Evolutionary conservation across 805 yeast species (phyloP), one percentile per base, ranked within the genome.

Genomic region (Candida andamanensis): DNA sequence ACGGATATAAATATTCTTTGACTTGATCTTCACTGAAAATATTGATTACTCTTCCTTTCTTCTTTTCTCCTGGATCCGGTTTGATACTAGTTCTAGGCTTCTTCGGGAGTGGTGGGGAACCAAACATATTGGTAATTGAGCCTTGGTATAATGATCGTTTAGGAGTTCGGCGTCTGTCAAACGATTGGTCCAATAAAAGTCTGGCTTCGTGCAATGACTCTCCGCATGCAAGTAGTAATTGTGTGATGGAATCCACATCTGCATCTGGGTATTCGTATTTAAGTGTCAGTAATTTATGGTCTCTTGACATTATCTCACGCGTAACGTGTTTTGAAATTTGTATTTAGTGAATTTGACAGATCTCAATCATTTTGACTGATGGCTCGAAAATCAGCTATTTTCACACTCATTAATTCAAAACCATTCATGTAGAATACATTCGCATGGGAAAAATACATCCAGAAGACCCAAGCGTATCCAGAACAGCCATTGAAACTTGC

Each of bases 1-100:
- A 76, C 1, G 79, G 76, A 15, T 40, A 33, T 3, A 77, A 35
- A n/a, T 63, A 45, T 15, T 55, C 32, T 39, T 68, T 67, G 3
- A 80, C 69, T 25, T 74, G 78, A 20, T 63, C 67, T 16, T 76
- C 73, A 1, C 75, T 63, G 37, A 70, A 64, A 4, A 82, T 51
- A 26, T 59, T 58, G 3, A 71, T 50, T 1, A 67, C 52, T 35
- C 47, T 49, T 38, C 49, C 28, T 19, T 19, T 19, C 11, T 7
- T 12, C 6, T 6, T 12, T 6, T 15, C 10, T 13, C 23, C 14
- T 16, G 23, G 11, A 17, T 6, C 30, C 12, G 15, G 21, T 9
- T 11, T 23, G 9, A 12, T 11, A n/a, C 12, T 15, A n/a, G 25
- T 15, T 14, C 28, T 29, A 13, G 13, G 15, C 19, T 19, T 26